A percentile compares a stretch with the other conserved stretches of the same genome.
Evolutionary conservation across 192 early-diverging fungal species (phyloP).

Genomic region (Coemansia sp.): DNA sequence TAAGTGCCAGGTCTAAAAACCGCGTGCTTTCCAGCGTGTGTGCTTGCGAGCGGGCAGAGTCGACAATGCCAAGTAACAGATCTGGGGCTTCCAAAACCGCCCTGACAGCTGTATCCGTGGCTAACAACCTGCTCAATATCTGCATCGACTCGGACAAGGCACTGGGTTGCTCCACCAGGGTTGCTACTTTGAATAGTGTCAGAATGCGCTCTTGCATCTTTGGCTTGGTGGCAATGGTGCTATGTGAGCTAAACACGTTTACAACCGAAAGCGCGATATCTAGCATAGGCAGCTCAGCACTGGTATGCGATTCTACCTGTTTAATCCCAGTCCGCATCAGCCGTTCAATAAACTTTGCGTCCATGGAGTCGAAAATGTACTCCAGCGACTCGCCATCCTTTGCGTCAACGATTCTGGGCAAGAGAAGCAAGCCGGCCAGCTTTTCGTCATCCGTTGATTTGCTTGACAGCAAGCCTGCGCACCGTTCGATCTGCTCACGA

Average conservation of each 20-base stretch:
- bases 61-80: conserved; percentile 1
- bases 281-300: conserved; percentile 15
- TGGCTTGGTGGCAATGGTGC: conserved; percentile 17
- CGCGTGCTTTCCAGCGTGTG: conserved; percentile 5
- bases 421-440: conserved; percentile 43
- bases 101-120: conserved; percentile 18
- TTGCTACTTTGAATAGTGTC: conserved; percentile 21
- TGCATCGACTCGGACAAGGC: conserved; percentile 16
- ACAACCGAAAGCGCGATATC: conserved; percentile 33
- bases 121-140: conserved; percentile 22
- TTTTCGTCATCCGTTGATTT: conserved; percentile 51
- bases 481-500: conserved; percentile 34
- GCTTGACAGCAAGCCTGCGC: conserved; percentile 35
- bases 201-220: conserved; percentile 37
- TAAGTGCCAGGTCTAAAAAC: conserved; percentile 28
- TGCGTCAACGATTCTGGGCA: conserved; percentile 33
- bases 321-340: conserved; percentile 42
- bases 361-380: conserved; percentile 36
- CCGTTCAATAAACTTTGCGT: conserved; percentile 37
- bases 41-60: neutral
- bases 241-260: conserved; percentile 37
- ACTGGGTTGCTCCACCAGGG: neutral
- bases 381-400: conserved; percentile 25
- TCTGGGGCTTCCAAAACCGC: conserved; percentile 10
- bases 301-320: neutral